These are phyloP conservation scores for Cutaneotrichosporon sp. DNA, from an alignment of 1,284 basidiomycete species.

Conservation along the genomic window DNA sequence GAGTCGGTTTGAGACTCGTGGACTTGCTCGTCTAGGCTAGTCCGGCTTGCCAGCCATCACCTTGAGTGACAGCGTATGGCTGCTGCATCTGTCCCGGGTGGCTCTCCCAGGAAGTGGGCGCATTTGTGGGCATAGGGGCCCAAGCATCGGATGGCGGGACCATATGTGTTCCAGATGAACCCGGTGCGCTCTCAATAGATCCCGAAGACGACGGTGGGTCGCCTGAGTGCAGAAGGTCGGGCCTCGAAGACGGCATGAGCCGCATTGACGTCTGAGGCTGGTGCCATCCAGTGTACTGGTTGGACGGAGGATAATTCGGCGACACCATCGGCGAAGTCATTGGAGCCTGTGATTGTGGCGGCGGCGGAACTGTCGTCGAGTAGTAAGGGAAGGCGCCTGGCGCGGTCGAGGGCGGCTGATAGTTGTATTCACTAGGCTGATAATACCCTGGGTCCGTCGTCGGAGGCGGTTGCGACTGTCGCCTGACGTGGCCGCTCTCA, in stretches of 20 bases:
- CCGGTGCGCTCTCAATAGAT: slow-evolving; percentile 16
- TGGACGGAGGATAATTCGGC: slow-evolving; percentile 3
- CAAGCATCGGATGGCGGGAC: slow-evolving; percentile 10
- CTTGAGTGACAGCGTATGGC: slow-evolving; percentile 13
- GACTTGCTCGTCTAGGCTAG: slow-evolving; percentile 7
- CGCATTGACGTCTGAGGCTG: slow-evolving; percentile 9
- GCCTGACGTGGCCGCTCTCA: slow-evolving; percentile 14
- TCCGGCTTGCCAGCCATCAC: slow-evolving; percentile 20
- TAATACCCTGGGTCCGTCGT: slow-evolving; percentile 3
- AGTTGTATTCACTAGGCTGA: slow-evolving; percentile 17
- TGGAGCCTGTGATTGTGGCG: slow-evolving; percentile 6
- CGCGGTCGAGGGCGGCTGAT: slow-evolving; percentile 21
- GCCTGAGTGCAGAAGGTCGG: slow-evolving; percentile 9
- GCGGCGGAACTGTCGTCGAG: background rate
- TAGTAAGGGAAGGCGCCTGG: slow-evolving; percentile 16
- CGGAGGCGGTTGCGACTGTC: slow-evolving; percentile 15
- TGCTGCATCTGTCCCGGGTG: slow-evolving; percentile 15
- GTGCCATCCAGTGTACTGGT: slow-evolving; percentile 15
- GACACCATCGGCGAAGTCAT: slow-evolving; percentile 19
- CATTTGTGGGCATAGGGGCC: slow-evolving; percentile 2
- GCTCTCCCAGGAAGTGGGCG: slow-evolving; percentile 12
- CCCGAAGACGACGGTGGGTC: slow-evolving; percentile 17
- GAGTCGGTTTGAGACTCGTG: background rate
- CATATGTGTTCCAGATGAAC: slow-evolving; percentile 6
- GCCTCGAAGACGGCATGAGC: slow-evolving; percentile 6